These are phyloP conservation scores for Citrus glauca DNA, from an alignment of 345 rosid genomes.

Conservation along the genomic window DNA sequence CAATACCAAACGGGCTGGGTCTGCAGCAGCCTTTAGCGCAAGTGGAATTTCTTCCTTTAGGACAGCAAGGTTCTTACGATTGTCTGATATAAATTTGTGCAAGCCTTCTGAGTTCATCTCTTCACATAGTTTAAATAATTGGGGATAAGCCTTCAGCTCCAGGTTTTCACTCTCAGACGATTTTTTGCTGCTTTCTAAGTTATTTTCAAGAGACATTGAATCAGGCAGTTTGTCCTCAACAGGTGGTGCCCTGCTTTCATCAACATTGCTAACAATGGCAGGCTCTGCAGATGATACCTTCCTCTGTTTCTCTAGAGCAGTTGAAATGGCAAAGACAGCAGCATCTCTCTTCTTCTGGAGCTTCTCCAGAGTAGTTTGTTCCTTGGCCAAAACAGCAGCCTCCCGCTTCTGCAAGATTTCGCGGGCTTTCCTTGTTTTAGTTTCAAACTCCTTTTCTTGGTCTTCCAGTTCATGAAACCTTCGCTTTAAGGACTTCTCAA, in stretches of 20 bases:
- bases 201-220: conserved; percentile 40
- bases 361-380: conserved; percentile 65
- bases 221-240: conserved; percentile 45
- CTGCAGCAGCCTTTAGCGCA: conserved; percentile 72
- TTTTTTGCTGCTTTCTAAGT: conserved; percentile 47
- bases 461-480: conserved; percentile 97
- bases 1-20: conserved; percentile 76
- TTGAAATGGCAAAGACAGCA: conserved; percentile 61
- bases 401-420: conserved; percentile 69
- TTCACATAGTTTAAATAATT: conserved; percentile 68
- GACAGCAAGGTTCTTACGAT: conserved; percentile 92
- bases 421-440: conserved; percentile 70
- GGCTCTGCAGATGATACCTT: conserved; percentile 40
- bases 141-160: conserved; percentile 75
- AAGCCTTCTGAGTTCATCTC: conserved; percentile 89
- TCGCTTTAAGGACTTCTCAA: conserved; percentile 95
- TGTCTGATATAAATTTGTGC: conserved; percentile 93
- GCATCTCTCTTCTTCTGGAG: conserved; percentile 93
- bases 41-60: conserved; percentile 86
- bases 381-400: conserved; percentile 86
- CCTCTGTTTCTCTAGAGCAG: conserved; percentile 63
- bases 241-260: conserved; percentile 32
- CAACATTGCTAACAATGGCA: conserved; percentile 30
- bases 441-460: conserved; percentile 78
- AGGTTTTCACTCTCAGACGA: conserved; percentile 41